Evolutionary conservation across 257 asterid species (phyloP).

Genomic region (Penstemon eatonii): DNA sequence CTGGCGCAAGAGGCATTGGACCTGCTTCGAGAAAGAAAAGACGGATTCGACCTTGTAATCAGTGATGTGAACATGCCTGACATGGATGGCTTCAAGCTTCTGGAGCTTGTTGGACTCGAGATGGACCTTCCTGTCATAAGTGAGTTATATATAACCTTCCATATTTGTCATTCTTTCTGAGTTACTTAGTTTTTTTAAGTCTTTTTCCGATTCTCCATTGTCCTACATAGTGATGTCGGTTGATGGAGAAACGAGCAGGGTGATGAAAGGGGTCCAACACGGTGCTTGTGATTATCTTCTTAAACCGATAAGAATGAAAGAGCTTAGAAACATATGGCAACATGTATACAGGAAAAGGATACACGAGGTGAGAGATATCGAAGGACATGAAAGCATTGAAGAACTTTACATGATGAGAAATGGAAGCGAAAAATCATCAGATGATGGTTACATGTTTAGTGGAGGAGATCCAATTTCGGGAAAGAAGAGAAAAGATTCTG

Average conservation of each 20-base stretch:
- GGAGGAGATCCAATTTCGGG: conserved; percentile 43
- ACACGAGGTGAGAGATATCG: conserved; percentile 50
- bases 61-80: conserved; percentile 99
- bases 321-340: conserved; percentile 85
- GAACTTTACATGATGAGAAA: conserved; percentile 40
- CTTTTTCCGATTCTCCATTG: not conserved
- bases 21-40: conserved; percentile 79
- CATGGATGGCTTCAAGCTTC: conserved; percentile 97
- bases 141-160: conserved; percentile 33
- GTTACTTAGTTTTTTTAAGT: not conserved
- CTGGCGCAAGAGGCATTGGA: conserved; percentile 77
- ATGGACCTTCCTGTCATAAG: conserved; percentile 98
- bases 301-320: conserved; percentile 90
- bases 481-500: conserved; percentile 58
- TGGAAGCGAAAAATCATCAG: conserved; percentile 33
- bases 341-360: conserved; percentile 71
- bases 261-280: conserved; percentile 93
- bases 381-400: conserved; percentile 26
- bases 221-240: conserved; percentile 85
- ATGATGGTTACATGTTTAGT: conserved; percentile 34
- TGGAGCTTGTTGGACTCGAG: conserved; percentile 92
- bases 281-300: conserved; percentile 95
- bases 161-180: not conserved
- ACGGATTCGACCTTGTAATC: conserved; percentile 81
- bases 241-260: conserved; percentile 91